phyloP scores from a whole-genome alignment of 2,329 filamentous ascomycete species.

The Aspergillus costaricaensis region DNA sequence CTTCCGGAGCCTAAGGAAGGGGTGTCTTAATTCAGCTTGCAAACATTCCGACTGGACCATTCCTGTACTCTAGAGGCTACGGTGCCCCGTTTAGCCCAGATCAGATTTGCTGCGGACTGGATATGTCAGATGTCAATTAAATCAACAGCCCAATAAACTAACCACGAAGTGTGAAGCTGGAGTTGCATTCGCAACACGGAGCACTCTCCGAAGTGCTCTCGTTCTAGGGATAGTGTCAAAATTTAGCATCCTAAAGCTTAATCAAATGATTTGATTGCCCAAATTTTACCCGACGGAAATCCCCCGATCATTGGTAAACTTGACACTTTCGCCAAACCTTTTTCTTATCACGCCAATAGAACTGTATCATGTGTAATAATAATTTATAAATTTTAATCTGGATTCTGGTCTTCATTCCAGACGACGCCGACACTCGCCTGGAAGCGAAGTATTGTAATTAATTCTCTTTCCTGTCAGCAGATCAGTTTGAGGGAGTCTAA shows the following conservation, averaged over 20 bases:
- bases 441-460: neutral
- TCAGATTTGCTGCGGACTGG: neutral
- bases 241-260: neutral
- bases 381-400: neutral
- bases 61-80: neutral
- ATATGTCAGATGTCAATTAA: conserved; percentile 4
- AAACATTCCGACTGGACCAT: neutral
- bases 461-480: neutral
- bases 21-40: neutral
- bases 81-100: neutral
- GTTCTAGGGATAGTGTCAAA: neutral
- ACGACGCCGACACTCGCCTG: too few species aligned
- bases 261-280: neutral
- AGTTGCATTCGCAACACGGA: neutral
- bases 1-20: neutral
- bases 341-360: neutral
- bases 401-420: neutral
- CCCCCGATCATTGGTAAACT: neutral
- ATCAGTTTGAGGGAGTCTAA: neutral
- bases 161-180: neutral
- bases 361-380: neutral
- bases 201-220: too few species aligned
- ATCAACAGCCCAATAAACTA: neutral
- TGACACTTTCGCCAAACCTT: neutral
- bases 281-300: neutral